Evolutionary conservation across 192 early-diverging fungal genomes (phyloP).

Genomic region (Allomyces macrogynus): DNA sequence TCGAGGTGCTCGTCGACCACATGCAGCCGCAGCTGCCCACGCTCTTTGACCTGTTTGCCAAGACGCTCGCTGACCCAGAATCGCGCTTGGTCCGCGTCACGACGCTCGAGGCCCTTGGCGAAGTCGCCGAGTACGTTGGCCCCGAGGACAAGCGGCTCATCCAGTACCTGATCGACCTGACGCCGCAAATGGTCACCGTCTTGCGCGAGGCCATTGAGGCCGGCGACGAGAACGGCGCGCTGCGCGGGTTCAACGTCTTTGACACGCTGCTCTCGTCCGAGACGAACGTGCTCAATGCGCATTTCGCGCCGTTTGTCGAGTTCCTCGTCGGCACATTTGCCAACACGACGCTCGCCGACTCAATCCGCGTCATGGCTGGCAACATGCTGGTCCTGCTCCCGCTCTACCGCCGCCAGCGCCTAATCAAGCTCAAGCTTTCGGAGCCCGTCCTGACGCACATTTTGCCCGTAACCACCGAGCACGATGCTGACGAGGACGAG

Average conservation of each 20-base stretch:
- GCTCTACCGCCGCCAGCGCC: background rate
- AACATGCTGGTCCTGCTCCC: background rate
- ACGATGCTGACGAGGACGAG: constrained; percentile 55
- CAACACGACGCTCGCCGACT: constrained; percentile 46
- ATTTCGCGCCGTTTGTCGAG: constrained; percentile 57
- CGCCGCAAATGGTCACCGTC: constrained; percentile 71
- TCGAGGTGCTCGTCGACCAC: constrained; percentile 47
- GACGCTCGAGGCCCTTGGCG: constrained; percentile 37
- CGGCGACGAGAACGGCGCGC: constrained; percentile 53
- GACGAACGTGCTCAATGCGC: constrained; percentile 53
- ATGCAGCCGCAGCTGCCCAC: constrained; percentile 31
- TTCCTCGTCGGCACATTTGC: constrained; percentile 55
- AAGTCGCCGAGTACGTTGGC: constrained; percentile 65
- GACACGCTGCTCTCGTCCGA: constrained; percentile 55
- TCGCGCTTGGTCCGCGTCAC: constrained; percentile 58
- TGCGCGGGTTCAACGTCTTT: constrained; percentile 71
- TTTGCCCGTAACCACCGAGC: constrained; percentile 66
- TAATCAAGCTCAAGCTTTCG: constrained; percentile 58
- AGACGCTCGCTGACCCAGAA: constrained; percentile 60
- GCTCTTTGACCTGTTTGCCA: constrained; percentile 52
- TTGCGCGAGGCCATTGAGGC: constrained; percentile 54
- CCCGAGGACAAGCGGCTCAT: constrained; percentile 43
- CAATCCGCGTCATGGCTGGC: constrained; percentile 45
- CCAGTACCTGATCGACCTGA: constrained; percentile 43
- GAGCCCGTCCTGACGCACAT: constrained; percentile 51